phyloP scores from a whole-genome alignment of 768 basidiomycete species.

The Kwoniella dejecticola region DNA sequence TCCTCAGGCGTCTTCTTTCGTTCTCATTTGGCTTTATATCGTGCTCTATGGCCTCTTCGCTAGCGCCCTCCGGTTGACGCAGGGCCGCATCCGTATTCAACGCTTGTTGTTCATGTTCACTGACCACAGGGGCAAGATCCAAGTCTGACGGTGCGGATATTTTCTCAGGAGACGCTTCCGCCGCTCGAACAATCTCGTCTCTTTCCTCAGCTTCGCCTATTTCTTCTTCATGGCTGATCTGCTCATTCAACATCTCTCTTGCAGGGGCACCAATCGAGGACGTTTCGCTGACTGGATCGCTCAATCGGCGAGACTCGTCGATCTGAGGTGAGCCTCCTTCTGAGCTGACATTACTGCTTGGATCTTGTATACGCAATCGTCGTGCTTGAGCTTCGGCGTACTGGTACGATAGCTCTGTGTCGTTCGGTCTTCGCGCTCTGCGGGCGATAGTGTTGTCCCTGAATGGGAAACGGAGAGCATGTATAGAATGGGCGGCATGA shows the following conservation, averaged over 20 bases:
- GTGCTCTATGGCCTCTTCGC: constrained; percentile 36
- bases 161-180: neutral
- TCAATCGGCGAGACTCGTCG: neutral
- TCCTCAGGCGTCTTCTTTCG: constrained; percentile 38
- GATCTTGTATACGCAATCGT: constrained; percentile 1
- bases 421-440: constrained; percentile 35
- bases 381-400: constrained; percentile 20
- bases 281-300: neutral
- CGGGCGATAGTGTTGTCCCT: constrained; percentile 47
- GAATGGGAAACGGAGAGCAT: constrained; percentile 46
- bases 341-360: neutral
- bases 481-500: constrained; percentile 9
- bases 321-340: constrained; percentile 8
- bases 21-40: constrained; percentile 20
- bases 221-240: constrained; percentile 34
- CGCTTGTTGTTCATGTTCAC: constrained; percentile 11
- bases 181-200: constrained; percentile 33
- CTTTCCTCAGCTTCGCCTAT: constrained; percentile 29
- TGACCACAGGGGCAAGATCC: constrained; percentile 19
- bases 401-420: constrained; percentile 39
- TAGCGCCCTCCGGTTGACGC: constrained; percentile 18
- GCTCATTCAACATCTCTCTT: constrained; percentile 21
- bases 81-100: constrained; percentile 36
- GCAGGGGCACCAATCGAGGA: constrained; percentile 6
- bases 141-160: neutral